Evolutionary conservation across 371 early-diverging fungal genomes (phyloP).

Genomic region (Rhizopus arrhizus): DNA sequence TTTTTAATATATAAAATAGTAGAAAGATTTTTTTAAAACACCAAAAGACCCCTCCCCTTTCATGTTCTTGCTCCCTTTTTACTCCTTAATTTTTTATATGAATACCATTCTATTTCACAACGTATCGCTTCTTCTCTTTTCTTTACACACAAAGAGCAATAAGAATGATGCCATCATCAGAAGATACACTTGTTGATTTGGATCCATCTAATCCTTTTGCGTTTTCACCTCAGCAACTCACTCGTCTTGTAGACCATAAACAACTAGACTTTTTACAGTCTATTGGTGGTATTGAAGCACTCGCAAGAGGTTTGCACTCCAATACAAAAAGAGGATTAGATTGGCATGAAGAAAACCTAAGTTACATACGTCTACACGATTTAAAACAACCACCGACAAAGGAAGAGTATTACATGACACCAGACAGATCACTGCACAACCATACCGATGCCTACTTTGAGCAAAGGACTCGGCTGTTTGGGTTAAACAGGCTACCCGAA

Average conservation of each 20-base stretch:
- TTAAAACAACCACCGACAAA: slow-evolving; percentile 14
- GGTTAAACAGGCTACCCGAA: slow-evolving; percentile 68
- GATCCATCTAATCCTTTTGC: slow-evolving; percentile 55
- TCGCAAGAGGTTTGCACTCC: slow-evolving; percentile 60
- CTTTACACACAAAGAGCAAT: neutral
- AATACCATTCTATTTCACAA: neutral
- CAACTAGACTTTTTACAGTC: slow-evolving; percentile 42
- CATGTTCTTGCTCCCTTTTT: slow-evolving; percentile 6
- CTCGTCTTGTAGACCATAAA: slow-evolving; percentile 53
- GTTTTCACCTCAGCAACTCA: slow-evolving; percentile 43
- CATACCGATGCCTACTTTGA: slow-evolving; percentile 20
- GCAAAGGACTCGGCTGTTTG: slow-evolving; percentile 57
- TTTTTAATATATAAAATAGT: too few relatives aligned
- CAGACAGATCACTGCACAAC: neutral
- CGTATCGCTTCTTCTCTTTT: neutral
- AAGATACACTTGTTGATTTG: slow-evolving; percentile 11
- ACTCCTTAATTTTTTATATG: neutral
- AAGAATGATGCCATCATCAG: neutral
- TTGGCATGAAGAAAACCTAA: slow-evolving; percentile 16
- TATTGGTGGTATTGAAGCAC: slow-evolving; percentile 51
- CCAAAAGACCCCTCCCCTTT: too few relatives aligned
- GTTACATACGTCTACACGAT: slow-evolving; percentile 22
- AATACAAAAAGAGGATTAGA: slow-evolving; percentile 45
- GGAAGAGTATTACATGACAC: neutral
- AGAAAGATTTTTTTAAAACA: too few relatives aligned